phyloP scores from a whole-genome alignment of 805 yeast species.

The Spathaspora girioi region DNA sequence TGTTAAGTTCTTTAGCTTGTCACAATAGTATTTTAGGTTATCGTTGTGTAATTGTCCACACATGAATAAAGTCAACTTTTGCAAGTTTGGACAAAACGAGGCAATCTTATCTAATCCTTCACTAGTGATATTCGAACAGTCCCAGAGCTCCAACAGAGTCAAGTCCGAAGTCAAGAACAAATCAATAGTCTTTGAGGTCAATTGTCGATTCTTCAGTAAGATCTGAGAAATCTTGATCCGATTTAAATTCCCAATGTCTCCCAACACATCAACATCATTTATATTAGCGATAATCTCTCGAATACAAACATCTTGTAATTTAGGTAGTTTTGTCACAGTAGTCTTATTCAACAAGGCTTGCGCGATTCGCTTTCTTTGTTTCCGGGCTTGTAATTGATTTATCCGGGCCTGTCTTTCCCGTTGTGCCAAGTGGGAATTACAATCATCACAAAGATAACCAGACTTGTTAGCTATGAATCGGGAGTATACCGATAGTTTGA shows the following conservation, averaged over 20 bases:
- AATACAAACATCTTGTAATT: slow-evolving; percentile 82
- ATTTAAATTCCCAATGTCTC: slow-evolving; percentile 79
- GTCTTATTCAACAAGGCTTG: slow-evolving; percentile 76
- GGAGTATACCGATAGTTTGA: slow-evolving; percentile 66
- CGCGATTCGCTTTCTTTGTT: slow-evolving; percentile 75
- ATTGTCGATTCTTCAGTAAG: slow-evolving; percentile 75
- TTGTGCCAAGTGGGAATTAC: slow-evolving; percentile 42
- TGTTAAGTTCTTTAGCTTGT: slow-evolving; percentile 53
- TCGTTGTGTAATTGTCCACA: slow-evolving; percentile 90
- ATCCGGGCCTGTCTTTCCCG: slow-evolving; percentile 44
- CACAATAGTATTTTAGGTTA: slow-evolving; percentile 58
- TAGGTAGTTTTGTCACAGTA: slow-evolving; percentile 52
- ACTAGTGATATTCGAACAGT: slow-evolving; percentile 75
- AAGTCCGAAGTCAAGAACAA: slow-evolving; percentile 66
- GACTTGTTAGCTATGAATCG: slow-evolving; percentile 45
- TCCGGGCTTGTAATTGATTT: slow-evolving; percentile 62
- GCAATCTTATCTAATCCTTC: slow-evolving; percentile 69
- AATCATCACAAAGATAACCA: slow-evolving; percentile 67
- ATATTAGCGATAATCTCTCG: slow-evolving; percentile 61
- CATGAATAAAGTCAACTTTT: slow-evolving; percentile 70
- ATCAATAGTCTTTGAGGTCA: slow-evolving; percentile 67
- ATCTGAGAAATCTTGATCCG: slow-evolving; percentile 71
- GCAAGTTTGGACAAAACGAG: slow-evolving; percentile 72
- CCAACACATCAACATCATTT: slow-evolving; percentile 73
- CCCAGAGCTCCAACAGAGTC: slow-evolving; percentile 74